Evolutionary conservation across 495 filamentous ascomycete genomes (phyloP).

Genomic region (Penicillium subrubescens): DNA sequence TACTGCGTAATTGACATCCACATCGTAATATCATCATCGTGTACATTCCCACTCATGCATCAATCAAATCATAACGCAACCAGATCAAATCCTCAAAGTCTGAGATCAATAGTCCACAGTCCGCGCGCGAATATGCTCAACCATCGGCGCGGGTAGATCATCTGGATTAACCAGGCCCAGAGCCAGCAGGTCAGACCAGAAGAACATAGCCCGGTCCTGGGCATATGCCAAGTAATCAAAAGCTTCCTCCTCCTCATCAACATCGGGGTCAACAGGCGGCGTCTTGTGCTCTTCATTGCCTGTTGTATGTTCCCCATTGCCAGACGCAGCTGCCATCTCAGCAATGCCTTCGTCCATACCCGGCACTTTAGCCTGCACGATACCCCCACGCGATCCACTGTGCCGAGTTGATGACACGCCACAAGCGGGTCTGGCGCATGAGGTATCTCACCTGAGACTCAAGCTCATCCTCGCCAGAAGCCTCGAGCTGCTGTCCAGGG

Average conservation of each 20-base stretch:
- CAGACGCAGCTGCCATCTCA: slow-evolving; percentile 17
- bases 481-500: slow-evolving; percentile 52
- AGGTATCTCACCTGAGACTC: slow-evolving; percentile 69
- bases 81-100: slow-evolving; percentile 3
- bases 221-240: slow-evolving; percentile 95
- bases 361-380: slow-evolving; percentile 86
- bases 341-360: slow-evolving; percentile 53
- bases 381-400: slow-evolving; percentile 97
- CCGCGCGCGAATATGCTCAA: slow-evolving; percentile 56
- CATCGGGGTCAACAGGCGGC: slow-evolving; percentile 25
- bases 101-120: slow-evolving; percentile 56
- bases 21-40: slow-evolving; percentile 27
- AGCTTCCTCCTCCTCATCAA: slow-evolving; percentile 59
- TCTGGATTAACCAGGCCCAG: slow-evolving; percentile 70
- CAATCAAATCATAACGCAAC: slow-evolving; percentile 1
- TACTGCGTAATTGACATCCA: slow-evolving; percentile 22
- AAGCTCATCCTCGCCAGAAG: slow-evolving; percentile 54
- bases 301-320: slow-evolving; percentile 7
- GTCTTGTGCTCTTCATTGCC: slow-evolving; percentile 14
- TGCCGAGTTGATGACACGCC: slow-evolving; percentile 83
- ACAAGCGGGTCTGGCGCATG: slow-evolving; percentile 75
- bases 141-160: slow-evolving; percentile 68
- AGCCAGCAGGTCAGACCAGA: slow-evolving; percentile 83
- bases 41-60: slow-evolving; percentile 4
- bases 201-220: slow-evolving; percentile 86